Base-by-base conservation (phyloP, 1,284 basidiomycete genomes). In the Cystobasidium sp. region DNA sequence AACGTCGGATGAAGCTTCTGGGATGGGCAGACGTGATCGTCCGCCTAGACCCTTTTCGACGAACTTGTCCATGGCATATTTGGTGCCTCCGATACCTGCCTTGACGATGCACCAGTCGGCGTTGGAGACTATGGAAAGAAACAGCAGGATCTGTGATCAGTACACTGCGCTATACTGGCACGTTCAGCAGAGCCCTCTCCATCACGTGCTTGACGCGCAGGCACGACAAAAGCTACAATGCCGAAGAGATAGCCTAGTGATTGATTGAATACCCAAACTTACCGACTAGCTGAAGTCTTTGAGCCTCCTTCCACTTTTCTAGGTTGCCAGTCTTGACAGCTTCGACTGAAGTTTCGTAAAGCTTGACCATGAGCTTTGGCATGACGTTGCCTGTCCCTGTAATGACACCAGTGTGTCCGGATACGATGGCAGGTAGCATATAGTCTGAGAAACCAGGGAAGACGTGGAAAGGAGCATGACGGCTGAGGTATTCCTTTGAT, bases 341-440 rank as follows among this genome's bases (percentile, higher is more conserved):
- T 68, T 81, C 80, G 41, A 82, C 71, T 1, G 82, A 88, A 16
- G 89, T 80, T 62, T 85, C 82, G 81, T 88, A 89, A 44, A 93
- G 81, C 77, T 85, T 85, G 37, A 83, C 83, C 80, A 93, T 91
- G 18, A 89, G 83, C 79, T 91, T 92, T 9, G 91, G 92, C 64
- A 89, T 84, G 75, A 93, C 83, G 82, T 93, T 93, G 14, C 90
- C 90, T 24, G 61, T 61, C 22, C 61, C 52, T 1, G 74, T 55
- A 37, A 59, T 74, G 65, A 49, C 22, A 55, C 58, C 49, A 52
- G 88, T 87, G 78, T 83, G 83, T 7, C 88, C 87, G 0, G 88
- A 88, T 65, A 89, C 80, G 10, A 93, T 85, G 1, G 89, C 88
- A 43, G 90, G 89, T 6, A 90, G 84, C 78, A 89, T 88, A 58